Evolutionary conservation across 768 basidiomycete genomes (phyloP).

Genomic region (Mycena galericulata): DNA sequence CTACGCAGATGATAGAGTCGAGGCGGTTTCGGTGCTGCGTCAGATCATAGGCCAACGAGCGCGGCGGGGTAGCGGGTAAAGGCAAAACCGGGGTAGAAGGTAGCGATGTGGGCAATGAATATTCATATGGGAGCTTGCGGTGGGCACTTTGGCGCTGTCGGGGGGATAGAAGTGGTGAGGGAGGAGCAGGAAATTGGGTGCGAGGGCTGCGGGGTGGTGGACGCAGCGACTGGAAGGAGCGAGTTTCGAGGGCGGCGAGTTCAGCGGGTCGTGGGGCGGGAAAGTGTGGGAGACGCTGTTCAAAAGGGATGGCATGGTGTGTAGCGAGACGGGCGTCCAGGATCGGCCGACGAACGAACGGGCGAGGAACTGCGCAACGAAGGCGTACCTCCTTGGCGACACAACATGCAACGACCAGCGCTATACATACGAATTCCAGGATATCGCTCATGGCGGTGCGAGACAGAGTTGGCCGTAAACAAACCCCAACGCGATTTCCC

Average conservation of each 20-base stretch:
- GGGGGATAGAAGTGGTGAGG: slow-evolving; percentile 24
- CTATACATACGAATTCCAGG: neutral
- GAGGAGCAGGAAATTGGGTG: neutral
- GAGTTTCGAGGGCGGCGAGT: slow-evolving; percentile 1
- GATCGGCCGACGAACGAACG: slow-evolving; percentile 4
- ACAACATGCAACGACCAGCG: neutral
- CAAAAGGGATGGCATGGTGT: neutral
- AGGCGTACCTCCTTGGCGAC: neutral
- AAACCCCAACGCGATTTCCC: neutral
- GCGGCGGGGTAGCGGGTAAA: slow-evolving; percentile 8
- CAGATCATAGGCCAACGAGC: neutral
- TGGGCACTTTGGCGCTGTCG: slow-evolving; percentile 22
- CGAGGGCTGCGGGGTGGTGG: neutral
- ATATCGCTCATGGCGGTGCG: neutral
- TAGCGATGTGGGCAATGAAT: slow-evolving; percentile 2
- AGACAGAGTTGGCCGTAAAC: neutral
- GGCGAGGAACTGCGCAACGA: neutral
- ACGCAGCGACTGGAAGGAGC: neutral
- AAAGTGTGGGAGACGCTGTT: slow-evolving; percentile 13
- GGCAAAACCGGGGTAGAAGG: slow-evolving; percentile 5
- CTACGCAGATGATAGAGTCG: neutral
- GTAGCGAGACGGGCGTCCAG: slow-evolving; percentile 4
- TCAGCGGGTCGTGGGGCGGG: slow-evolving; percentile 1
- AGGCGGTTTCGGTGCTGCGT: neutral
- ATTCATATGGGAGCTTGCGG: slow-evolving; percentile 15